Base-by-base conservation (phyloP, 1,139 yeast species). In the Yamadazyma blattariae region DNA sequence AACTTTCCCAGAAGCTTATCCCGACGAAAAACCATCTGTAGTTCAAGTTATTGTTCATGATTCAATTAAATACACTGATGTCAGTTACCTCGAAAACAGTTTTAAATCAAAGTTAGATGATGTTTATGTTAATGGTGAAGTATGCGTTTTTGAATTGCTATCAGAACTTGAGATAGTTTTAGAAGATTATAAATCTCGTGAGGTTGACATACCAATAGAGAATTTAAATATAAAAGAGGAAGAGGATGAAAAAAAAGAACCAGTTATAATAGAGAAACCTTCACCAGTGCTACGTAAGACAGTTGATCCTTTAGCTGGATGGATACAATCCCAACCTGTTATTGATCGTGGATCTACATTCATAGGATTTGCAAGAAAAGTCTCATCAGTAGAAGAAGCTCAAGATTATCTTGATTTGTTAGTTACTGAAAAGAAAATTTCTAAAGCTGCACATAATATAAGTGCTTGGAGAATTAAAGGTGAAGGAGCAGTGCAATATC, bases 301-400 rank as follows among this genome's bases (percentile, higher is more conserved):
- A 0, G 7, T 17, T 5, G 74, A 82, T 44, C 76, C 77, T 0
- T 58, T 82, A 8, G 72, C 65, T 27, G 85, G 82, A 1, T 92
- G 98, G 98, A 51, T 61, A 0, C 70, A 71, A 11, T 82, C 95
- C 1, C 94, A 85, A 1, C 84, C 95, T 0, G 71, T 90, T 2
- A 61, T 71, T 1, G 98, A 92, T 56, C 64, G 97, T 38, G 89
- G 86, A 16, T 88, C 97, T 0, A 82, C 88, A 1, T 92, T 92
- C 48, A 73, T 89, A 33, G 97, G 85, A 0, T 82, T 79, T 54
- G 88, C 90, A 0, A 66, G 79, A 29, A 59, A 56, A 28, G 94
- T 80, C 0, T 52, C 64, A 12, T 71, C 83, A 0, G 80, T 81
- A 10, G 77, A 76, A 10, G 88, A 90, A 40, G 95, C 92, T 1